These are phyloP conservation scores for Stipa capillata DNA, from an alignment of 176 grass and related monocot genomes.

Conservation along the genomic window DNA sequence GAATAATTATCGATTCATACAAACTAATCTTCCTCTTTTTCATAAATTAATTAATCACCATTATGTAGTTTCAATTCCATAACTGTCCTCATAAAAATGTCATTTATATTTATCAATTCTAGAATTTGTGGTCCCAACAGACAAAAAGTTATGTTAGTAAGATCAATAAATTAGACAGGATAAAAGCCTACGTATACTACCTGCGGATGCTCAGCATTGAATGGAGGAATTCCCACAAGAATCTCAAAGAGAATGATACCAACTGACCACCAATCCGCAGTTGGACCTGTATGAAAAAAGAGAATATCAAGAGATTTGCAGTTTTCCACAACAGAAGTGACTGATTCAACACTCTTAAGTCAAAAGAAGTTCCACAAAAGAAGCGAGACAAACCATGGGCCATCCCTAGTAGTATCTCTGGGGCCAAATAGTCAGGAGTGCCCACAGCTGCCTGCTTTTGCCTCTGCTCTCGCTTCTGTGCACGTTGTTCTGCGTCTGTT, in stretches of 20 bases:
- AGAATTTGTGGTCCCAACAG: background rate
- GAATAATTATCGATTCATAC: background rate
- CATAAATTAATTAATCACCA: background rate
- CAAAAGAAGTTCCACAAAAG: background rate
- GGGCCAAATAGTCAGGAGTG: slow-evolving; percentile 95
- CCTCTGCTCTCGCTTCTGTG: slow-evolving; percentile 65
- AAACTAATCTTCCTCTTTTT: background rate
- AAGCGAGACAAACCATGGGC: slow-evolving; percentile 51
- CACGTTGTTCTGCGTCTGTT: slow-evolving; percentile 45
- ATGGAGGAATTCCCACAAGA: slow-evolving; percentile 91
- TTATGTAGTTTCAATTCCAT: background rate
- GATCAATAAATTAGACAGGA: background rate
- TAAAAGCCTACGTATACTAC: slow-evolving; percentile 20
- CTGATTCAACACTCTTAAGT: background rate
- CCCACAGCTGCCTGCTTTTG: slow-evolving; percentile 86
- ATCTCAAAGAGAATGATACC: slow-evolving; percentile 97
- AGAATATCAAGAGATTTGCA: background rate
- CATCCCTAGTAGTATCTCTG: slow-evolving; percentile 94
- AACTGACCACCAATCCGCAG: slow-evolving; percentile 99
- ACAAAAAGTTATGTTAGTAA: background rate
- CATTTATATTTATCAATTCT: background rate
- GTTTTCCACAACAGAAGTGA: background rate
- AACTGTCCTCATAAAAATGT: background rate
- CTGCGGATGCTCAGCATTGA: slow-evolving; percentile 97
- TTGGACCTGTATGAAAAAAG: slow-evolving; percentile 41